phyloP scores from a whole-genome alignment of 2,329 filamentous ascomycete genomes.

The Cytospora piceae region DNA sequence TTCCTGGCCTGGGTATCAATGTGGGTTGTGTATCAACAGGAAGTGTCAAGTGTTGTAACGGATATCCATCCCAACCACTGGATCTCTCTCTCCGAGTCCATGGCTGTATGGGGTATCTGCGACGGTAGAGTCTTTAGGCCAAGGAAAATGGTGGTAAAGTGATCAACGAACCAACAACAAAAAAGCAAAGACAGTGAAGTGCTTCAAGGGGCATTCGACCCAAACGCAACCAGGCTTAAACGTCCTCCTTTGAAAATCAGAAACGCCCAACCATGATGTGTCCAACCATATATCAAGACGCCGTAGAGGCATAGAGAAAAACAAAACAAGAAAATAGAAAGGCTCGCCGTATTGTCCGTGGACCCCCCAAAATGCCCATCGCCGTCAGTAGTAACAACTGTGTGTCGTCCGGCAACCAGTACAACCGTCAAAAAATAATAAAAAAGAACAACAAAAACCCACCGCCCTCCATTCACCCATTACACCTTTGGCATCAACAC shows the following conservation, averaged over 20 bases:
- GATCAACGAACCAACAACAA: slow-evolving; percentile 10
- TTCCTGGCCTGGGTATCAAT: not conserved
- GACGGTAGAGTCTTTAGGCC: slow-evolving; percentile 28
- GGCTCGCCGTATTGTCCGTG: not conserved
- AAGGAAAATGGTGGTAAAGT: slow-evolving; percentile 24
- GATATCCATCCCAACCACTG: not conserved
- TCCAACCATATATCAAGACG: slow-evolving; percentile 14
- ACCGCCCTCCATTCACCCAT: not conserved
- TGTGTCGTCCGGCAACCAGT: slow-evolving; percentile 7
- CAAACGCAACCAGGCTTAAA: slow-evolving; percentile 17
- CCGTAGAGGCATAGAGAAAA: slow-evolving; percentile 1
- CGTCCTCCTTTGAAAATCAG: slow-evolving; percentile 8
- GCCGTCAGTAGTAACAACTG: slow-evolving; percentile 16
- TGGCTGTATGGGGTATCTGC: slow-evolving; percentile 29
- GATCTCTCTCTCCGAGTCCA: slow-evolving; percentile 22
- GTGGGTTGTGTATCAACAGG: not conserved
- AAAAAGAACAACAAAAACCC: not conserved
- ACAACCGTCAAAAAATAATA: not conserved
- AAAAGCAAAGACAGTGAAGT: not conserved
- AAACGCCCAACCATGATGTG: slow-evolving; percentile 24
- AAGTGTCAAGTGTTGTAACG: not conserved
- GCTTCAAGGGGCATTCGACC: slow-evolving; percentile 11
- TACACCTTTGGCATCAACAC: slow-evolving; percentile 3
- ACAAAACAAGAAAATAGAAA: not conserved
- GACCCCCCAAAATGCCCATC: slow-evolving; percentile 10